Conservation (phyloP, 2,329 filamentous ascomycete species). For the Pseudogymnoascus sp. region DNA sequence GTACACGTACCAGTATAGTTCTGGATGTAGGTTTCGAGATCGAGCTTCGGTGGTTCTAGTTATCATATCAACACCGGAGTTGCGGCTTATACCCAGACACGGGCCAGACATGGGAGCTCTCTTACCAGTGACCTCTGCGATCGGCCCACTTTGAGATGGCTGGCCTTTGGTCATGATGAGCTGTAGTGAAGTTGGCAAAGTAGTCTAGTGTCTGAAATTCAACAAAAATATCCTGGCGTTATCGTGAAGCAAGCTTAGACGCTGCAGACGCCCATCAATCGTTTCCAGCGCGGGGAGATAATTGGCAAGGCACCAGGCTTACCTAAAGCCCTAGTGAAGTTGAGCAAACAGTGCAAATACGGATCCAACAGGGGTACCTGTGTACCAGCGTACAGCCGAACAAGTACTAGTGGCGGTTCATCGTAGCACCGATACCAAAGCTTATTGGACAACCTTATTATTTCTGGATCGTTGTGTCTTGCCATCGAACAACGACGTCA, state of each 20-base stretch:
- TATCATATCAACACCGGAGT: not conserved
- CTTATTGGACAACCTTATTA: slow-evolving; percentile 8
- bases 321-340: slow-evolving; percentile 6
- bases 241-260: slow-evolving; percentile 1
- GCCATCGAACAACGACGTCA: slow-evolving; percentile 5
- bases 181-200: not conserved
- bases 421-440: slow-evolving; percentile 4
- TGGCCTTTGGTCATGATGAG: slow-evolving; percentile 3
- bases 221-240: not conserved
- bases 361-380: not conserved
- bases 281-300: not conserved
- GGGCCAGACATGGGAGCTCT: not conserved
- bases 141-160: not conserved
- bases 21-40: slow-evolving; percentile 81
- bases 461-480: slow-evolving; percentile 3
- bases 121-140: slow-evolving; percentile 5
- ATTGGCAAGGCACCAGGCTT: slow-evolving; percentile 7
- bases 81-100: not conserved
- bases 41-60: slow-evolving; percentile 73
- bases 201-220: not conserved
- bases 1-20: slow-evolving; percentile 68
- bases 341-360: slow-evolving; percentile 3
- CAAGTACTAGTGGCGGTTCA: not conserved
- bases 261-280: not conserved
- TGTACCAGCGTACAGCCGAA: not conserved